phyloP scores from a whole-genome alignment of 1,284 basidiomycete species.

The Ganoderma leucocontextum region DNA sequence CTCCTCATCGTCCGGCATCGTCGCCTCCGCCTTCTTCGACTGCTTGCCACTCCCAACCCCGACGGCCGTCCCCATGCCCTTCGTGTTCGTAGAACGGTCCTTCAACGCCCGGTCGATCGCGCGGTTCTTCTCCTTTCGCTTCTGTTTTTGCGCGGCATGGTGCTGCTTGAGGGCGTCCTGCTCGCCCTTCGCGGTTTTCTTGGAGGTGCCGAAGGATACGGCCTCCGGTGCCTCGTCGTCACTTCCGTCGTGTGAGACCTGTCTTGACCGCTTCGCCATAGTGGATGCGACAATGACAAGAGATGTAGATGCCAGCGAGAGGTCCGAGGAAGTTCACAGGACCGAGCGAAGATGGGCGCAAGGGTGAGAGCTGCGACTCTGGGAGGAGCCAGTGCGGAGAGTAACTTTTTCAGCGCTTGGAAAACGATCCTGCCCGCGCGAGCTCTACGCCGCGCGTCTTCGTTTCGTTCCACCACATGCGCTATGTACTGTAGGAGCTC shows the following conservation, averaged over 20 bases:
- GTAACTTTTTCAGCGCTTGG: too few species aligned
- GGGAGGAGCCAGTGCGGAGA: too few species aligned
- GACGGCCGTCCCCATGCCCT: conserved; percentile 25
- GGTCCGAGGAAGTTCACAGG: too few species aligned
- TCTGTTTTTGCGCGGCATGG: conserved; percentile 39
- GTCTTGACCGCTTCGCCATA: conserved; percentile 13
- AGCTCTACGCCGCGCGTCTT: too few species aligned
- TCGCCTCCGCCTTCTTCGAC: conserved; percentile 19
- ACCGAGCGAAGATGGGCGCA: too few species aligned
- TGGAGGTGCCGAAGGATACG: conserved; percentile 42
- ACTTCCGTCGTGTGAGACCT: conserved; percentile 19
- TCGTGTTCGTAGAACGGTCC: conserved; percentile 36
- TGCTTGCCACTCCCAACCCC: conserved; percentile 24
- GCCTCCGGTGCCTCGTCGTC: conserved; percentile 43
- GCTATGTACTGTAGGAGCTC: too few species aligned
- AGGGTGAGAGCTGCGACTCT: too few species aligned
- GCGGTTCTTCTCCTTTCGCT: conserved; percentile 43
- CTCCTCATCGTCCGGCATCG: conserved; percentile 17
- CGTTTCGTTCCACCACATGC: too few species aligned
- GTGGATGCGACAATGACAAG: too few species aligned
- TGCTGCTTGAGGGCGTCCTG: conserved; percentile 37
- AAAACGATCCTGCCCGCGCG: too few species aligned
- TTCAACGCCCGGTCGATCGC: conserved; percentile 41
- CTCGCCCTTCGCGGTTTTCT: conserved; percentile 38
- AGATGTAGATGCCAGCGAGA: neutral